phyloP scores from a whole-genome alignment of 257 asterid species.

The Solanum rostratum region DNA sequence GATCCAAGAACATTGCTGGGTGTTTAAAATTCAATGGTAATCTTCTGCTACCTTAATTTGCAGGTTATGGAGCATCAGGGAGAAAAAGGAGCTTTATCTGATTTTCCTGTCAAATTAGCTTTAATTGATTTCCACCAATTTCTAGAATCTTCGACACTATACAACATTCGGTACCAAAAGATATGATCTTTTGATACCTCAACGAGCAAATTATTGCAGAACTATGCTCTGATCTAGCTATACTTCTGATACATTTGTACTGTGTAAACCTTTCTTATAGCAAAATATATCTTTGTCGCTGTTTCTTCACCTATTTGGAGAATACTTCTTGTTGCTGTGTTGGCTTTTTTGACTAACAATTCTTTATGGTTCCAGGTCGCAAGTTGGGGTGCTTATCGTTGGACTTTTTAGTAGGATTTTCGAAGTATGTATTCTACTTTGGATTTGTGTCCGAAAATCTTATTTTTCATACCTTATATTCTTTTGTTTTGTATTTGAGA shows the following conservation, averaged over 20 bases:
- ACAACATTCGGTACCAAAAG: neutral
- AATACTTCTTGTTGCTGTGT: neutral
- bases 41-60: neutral
- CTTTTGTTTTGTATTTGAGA: neutral
- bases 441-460: neutral
- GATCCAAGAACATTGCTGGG: neutral
- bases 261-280: neutral
- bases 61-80: neutral
- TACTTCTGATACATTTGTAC: neutral
- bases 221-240: neutral
- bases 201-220: neutral
- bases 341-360: neutral
- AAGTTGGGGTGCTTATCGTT: conserved; percentile 90
- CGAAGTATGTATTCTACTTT: neutral
- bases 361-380: conserved; percentile 49
- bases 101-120: neutral
- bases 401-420: neutral
- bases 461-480: neutral
- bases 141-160: neutral
- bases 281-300: neutral
- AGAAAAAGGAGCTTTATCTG: neutral
- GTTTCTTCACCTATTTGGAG: neutral
- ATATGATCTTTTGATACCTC: neutral
- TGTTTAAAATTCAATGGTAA: neutral
- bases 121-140: neutral